Percentiles rank a stretch among this genome's conserved stretches.
These are phyloP conservation scores for Cucumis hystrix DNA, from an alignment of 306 rosid genomes.

Conservation along the genomic window DNA sequence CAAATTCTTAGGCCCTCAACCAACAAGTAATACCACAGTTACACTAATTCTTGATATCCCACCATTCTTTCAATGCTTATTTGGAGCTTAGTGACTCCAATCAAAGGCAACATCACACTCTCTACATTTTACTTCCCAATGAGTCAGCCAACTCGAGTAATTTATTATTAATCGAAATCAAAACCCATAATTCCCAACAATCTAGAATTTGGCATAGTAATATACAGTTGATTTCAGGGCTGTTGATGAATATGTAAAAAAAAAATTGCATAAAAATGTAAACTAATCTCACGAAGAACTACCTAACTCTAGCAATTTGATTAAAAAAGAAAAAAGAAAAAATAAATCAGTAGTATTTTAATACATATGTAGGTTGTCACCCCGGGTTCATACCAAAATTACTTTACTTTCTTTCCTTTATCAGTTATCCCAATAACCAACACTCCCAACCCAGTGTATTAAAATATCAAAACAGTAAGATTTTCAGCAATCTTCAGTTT, in stretches of 20 bases:
- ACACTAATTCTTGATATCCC: background rate
- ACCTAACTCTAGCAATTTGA: too few species aligned
- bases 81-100: background rate
- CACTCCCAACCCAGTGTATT: background rate
- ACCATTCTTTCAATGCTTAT: background rate
- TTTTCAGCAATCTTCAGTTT: background rate
- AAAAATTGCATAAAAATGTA: too few species aligned
- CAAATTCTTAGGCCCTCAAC: background rate
- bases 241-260: background rate
- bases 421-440: background rate
- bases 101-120: background rate
- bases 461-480: too few species aligned
- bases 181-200: background rate
- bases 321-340: too few species aligned
- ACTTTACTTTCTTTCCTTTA: background rate
- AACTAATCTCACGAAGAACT: too few species aligned
- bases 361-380: too few species aligned
- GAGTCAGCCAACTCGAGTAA: background rate
- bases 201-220: background rate
- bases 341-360: too few species aligned
- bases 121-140: too few species aligned
- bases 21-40: background rate
- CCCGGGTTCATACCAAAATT: background rate
- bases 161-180: background rate
- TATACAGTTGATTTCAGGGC: background rate